Base-by-base conservation (phyloP, 164 flowering plant genomes). In the Magnolia sinica region DNA sequence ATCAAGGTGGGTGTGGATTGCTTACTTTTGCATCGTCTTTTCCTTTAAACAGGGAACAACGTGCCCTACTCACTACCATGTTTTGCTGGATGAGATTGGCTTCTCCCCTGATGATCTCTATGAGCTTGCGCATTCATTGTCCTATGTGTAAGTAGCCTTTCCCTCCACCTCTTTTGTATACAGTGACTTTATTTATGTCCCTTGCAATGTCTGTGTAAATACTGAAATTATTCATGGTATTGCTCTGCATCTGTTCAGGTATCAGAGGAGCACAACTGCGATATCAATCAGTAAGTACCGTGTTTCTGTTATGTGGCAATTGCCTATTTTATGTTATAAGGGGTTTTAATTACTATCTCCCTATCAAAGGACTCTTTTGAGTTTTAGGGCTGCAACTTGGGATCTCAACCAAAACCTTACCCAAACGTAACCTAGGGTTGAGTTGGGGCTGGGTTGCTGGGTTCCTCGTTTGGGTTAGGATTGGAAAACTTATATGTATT, bases 221-320 rank as follows among this genome's bases (percentile, higher is more conserved):
- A 1, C 37, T 31, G 4, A 31, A 52, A 27, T 11, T 27, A 31
- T 18, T 49, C 7, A 7, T 8, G 1, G 4, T 2, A 14, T 52
- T 59, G 4, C 19, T 8, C 8, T 64, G 64, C 45, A 1, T 19
- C 8, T 49, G 19, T 7, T 59, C 91, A 93, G 95, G 70, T 91
- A 93, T 73, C 98, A 93, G 71, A 77, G 96, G 70, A 93, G 98
- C 82, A 91, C 98, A 0, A 93, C 98, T 13, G 98, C 95, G 9
- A 89, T 93, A 13, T 93, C 98, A 8, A 84, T 93, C 1, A 96
- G 98, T 93, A 83, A 86, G 72, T 76, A 18, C 7, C 8, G 11
- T 9, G 50, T n/a, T 2, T 27, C 52, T 18, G 1, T 58, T 59
- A 3, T 31, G 37, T 31, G 4, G 37, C 1, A 31, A 31, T 31